These are phyloP conservation scores for Botrytis pseudocinerea DNA, from an alignment of 2,329 filamentous ascomycete genomes.

Conservation along the genomic window DNA sequence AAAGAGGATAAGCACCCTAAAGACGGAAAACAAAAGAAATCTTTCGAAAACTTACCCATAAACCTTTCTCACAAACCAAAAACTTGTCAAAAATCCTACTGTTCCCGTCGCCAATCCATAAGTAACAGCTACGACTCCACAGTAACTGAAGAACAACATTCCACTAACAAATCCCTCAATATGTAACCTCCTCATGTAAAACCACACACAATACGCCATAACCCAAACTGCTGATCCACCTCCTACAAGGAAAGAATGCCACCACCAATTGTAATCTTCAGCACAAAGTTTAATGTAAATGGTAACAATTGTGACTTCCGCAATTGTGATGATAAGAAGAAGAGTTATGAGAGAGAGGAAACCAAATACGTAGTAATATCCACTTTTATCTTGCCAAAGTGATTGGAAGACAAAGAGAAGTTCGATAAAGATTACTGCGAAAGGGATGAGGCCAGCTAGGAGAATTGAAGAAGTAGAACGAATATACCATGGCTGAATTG, in stretches of 20 bases:
- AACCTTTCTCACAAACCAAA: conserved; percentile 80
- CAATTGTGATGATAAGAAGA: conserved; percentile 73
- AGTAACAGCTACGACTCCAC: conserved; percentile 75
- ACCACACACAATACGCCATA: conserved; percentile 80
- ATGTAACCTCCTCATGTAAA: conserved; percentile 77
- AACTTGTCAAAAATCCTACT: conserved; percentile 80
- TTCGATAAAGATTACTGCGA: conserved; percentile 86
- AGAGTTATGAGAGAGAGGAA: conserved; percentile 74
- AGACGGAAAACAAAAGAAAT: not conserved
- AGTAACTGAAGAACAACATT: conserved; percentile 83
- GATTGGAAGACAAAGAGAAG: conserved; percentile 85
- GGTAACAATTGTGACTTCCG: conserved; percentile 80
- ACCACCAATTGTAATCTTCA: conserved; percentile 92
- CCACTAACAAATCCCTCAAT: conserved; percentile 78
- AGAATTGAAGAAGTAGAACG: conserved; percentile 63
- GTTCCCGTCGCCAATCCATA: conserved; percentile 82
- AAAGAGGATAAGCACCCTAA: not conserved
- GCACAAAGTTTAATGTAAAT: conserved; percentile 81
- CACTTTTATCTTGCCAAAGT: conserved; percentile 86
- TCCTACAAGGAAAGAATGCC: conserved; percentile 81
- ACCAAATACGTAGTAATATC: conserved; percentile 90
- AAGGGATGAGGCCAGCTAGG: conserved; percentile 76
- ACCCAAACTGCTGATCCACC: conserved; percentile 78
- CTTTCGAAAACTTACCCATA: conserved; percentile 61
- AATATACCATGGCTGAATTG: conserved; percentile 72